Conservation (phyloP, 495 filamentous ascomycete genomes). For the Geoglossum glabrum region DNA sequence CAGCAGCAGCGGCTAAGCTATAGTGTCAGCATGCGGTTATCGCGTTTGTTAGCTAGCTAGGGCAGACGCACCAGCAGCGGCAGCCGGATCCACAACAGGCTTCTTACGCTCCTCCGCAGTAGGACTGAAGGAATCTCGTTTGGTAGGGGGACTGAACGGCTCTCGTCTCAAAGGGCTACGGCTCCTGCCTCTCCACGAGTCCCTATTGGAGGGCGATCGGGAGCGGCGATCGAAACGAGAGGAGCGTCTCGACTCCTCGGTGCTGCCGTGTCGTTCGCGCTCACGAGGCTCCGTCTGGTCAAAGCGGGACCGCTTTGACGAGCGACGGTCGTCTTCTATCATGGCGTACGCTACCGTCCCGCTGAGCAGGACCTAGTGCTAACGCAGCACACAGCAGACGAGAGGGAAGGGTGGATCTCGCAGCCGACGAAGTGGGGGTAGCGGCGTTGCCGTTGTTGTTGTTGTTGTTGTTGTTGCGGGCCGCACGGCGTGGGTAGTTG, state of each 20-base stretch:
- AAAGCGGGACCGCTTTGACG: slow-evolving; percentile 66
- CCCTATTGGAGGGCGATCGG: slow-evolving; percentile 51
- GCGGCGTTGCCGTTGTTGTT: no score
- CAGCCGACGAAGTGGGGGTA: neutral
- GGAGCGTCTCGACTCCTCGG: slow-evolving; percentile 39
- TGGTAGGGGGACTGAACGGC: slow-evolving; percentile 26
- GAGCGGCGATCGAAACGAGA: slow-evolving; percentile 71
- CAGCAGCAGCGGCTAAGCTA: slow-evolving; percentile 61
- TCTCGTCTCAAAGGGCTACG: slow-evolving; percentile 55
- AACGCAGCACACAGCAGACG: neutral
- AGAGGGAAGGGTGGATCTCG: no score
- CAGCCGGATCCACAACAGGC: slow-evolving; percentile 47
- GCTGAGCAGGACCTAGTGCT: neutral
- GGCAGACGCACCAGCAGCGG: slow-evolving; percentile 51
- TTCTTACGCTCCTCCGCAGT: slow-evolving; percentile 22
- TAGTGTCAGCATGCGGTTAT: slow-evolving; percentile 4
- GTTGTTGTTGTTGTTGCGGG: neutral
- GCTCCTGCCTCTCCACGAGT: slow-evolving; percentile 43
- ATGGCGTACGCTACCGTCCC: slow-evolving; percentile 20
- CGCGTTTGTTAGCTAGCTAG: neutral
- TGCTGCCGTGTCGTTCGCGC: slow-evolving; percentile 3
- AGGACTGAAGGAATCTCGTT: slow-evolving; percentile 34
- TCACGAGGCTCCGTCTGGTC: slow-evolving; percentile 53
- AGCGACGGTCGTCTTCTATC: slow-evolving; percentile 58
- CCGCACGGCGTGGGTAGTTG: neutral